phyloP scores from a whole-genome alignment of 163 green algal genomes.

The Volvox carteri region DNA sequence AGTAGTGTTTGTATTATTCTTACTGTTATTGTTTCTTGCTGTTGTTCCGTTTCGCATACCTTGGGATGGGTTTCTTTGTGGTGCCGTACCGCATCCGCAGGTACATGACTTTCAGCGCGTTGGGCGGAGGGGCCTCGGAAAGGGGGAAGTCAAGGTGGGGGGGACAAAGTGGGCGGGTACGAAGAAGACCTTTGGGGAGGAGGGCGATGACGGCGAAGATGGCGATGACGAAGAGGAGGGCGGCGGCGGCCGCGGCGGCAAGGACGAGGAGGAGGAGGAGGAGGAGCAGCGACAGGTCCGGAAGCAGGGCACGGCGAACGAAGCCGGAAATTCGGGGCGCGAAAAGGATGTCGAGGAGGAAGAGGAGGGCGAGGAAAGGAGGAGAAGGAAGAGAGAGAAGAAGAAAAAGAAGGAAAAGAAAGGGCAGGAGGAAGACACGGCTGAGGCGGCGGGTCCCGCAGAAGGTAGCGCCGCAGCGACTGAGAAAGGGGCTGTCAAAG shows the following conservation, averaged over 20 bases:
- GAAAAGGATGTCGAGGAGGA: neutral
- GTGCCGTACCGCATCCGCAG: too few species aligned
- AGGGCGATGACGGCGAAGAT: conserved; percentile 27
- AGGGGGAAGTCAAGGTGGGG: conserved; percentile 72
- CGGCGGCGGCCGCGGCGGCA: too few species aligned
- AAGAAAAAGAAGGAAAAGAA: conserved; percentile 39
- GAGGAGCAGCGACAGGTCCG: neutral
- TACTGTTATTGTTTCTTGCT: too few species aligned
- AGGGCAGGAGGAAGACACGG: neutral
- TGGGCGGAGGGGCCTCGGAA: conserved; percentile 81
- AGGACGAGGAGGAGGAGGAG: conserved; percentile 34
- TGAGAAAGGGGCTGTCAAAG: too few species aligned
- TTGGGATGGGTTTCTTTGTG: too few species aligned
- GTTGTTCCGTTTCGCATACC: too few species aligned
- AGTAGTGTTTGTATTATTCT: too few species aligned
- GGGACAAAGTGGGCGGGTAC: conserved; percentile 83
- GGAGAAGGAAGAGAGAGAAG: conserved; percentile 38
- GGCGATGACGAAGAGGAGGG: conserved; percentile 31
- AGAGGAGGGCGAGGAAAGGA: neutral
- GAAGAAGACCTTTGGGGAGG: conserved; percentile 82
- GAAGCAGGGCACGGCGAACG: neutral
- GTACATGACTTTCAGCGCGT: conserved; percentile 80
- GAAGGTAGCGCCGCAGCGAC: conserved; percentile 1
- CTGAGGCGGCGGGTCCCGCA: neutral
- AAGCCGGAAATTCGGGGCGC: too few species aligned